Evolutionary conservation across 2,329 filamentous ascomycete species (phyloP), one percentile per base, ranked within the genome.

Genomic region (Epichloe uncinata): DNA sequence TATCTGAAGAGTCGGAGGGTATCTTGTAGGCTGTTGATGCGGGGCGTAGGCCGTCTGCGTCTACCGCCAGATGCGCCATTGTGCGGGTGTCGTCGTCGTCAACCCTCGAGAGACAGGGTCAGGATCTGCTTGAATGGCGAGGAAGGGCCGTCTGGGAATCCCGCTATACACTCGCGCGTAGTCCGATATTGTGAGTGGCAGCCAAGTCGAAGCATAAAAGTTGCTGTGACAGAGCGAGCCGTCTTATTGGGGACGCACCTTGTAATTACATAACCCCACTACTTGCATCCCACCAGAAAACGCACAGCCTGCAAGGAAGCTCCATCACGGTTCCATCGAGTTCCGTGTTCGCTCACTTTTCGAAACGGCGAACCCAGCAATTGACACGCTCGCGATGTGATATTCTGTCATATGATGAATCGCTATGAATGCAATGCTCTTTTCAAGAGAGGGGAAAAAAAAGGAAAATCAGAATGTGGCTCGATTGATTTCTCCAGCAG

Each of bases 1-100:
- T 55, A 42, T 61, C 62, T 48, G 61, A 62, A 22, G 49, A 45
- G 50, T 45, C 42, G 44, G 52, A 54, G 35, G 43, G 42, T 11
- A 51, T 20, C 33, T 56, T 50, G 50, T 51, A 49, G 13, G 49
- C 43, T 35, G 51, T 34, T 37, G 50, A 51, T 6, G 53, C 42
- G 15, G 57, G 55, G 33, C 57, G 50, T 50, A 33, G 52, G 18
- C 37, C 45, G 42, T 48, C 38, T 22, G 26, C 1, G 5, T 12
- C 30, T 38, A 33, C n/a, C 36, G 48, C 45, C 36, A 35, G 45
- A 49, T 51, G 50, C 20, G 46, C 46, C 51, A 53, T 53, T 47
- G 48, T 42, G 33, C 11, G 33, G 15, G 22, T 41, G 18, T 15
- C 20, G 16, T 18, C 16, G 16, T 18, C 16, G 1, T 18, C 16